These are phyloP conservation scores for Gossypium stocksii DNA, from an alignment of 345 rosid genomes.

Conservation along the genomic window DNA sequence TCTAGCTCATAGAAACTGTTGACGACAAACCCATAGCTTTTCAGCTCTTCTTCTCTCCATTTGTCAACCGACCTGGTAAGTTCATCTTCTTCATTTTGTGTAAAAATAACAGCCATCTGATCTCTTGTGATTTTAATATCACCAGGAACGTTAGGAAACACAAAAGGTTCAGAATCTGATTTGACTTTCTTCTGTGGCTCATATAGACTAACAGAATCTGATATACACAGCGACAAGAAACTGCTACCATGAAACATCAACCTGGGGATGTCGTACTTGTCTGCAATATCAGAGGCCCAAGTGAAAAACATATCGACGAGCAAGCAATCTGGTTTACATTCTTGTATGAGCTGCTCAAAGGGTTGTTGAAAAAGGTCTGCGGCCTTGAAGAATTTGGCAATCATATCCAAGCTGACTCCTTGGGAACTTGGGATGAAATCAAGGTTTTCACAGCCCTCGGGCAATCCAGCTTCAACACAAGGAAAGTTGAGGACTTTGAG, in stretches of 20 bases:
- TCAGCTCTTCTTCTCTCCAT: slow-evolving; percentile 35
- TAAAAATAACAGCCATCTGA: slow-evolving; percentile 24
- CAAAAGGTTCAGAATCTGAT: slow-evolving; percentile 42
- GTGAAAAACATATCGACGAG: slow-evolving; percentile 58
- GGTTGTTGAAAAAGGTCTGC: slow-evolving; percentile 35
- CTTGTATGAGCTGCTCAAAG: slow-evolving; percentile 34
- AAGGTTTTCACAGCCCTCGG: slow-evolving; percentile 36
- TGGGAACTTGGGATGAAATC: slow-evolving; percentile 21
- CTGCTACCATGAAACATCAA: slow-evolving; percentile 47
- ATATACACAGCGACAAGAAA: slow-evolving; percentile 35
- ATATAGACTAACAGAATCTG: slow-evolving; percentile 24
- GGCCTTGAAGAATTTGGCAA: slow-evolving; percentile 27
- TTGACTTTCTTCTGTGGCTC: slow-evolving; percentile 35
- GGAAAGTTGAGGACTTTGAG: slow-evolving; percentile 30
- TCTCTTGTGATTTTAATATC: slow-evolving; percentile 35
- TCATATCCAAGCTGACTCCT: slow-evolving; percentile 2
- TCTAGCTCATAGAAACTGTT: slow-evolving; percentile 82
- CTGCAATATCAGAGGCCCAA: slow-evolving; percentile 50
- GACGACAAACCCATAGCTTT: slow-evolving; percentile 52
- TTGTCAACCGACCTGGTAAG: slow-evolving; percentile 17
- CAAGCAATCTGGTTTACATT: slow-evolving; percentile 41
- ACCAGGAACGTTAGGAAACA: slow-evolving; percentile 50
- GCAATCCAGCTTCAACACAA: slow-evolving; percentile 30
- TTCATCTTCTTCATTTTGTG: slow-evolving; percentile 11
- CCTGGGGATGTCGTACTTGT: slow-evolving; percentile 46